Evolutionary conservation across 2,329 filamentous ascomycete genomes (phyloP).

Genomic region (Calonectria honghensis): DNA sequence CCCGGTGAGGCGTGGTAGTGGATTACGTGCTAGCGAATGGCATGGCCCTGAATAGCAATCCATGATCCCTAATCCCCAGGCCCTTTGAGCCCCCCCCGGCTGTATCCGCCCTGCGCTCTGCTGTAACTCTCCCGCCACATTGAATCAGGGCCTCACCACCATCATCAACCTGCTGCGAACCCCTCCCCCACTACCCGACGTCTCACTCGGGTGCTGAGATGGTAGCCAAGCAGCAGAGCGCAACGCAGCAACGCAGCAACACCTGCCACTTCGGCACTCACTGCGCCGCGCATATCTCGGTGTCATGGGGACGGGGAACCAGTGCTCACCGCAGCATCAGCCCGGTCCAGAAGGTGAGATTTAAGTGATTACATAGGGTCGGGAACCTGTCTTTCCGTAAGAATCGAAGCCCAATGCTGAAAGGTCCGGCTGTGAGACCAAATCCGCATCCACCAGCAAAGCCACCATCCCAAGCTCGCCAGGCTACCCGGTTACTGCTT

Average conservation of each 20-base stretch:
- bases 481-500: background rate
- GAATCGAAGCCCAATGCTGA: no score
- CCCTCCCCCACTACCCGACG: constrained; percentile 21
- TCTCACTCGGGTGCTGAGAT: background rate
- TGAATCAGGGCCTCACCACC: background rate
- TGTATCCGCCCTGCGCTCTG: constrained; percentile 1
- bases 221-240: background rate
- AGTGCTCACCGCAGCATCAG: constrained; percentile 1
- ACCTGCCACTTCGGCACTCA: background rate
- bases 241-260: background rate
- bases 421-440: background rate
- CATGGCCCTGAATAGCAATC: constrained; percentile 9
- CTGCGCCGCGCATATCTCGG: background rate
- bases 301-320: background rate
- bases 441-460: background rate
- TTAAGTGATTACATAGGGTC: background rate
- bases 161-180: constrained; percentile 2
- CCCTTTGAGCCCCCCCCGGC: background rate
- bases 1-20: constrained; percentile 17
- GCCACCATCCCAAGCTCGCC: background rate
- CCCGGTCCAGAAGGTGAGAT: background rate
- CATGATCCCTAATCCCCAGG: background rate
- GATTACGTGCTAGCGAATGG: constrained; percentile 3
- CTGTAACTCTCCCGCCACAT: constrained; percentile 23
- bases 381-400: background rate